Base-by-base conservation (phyloP, 75 land plant genomes). In the Sequoia sempervirens region DNA sequence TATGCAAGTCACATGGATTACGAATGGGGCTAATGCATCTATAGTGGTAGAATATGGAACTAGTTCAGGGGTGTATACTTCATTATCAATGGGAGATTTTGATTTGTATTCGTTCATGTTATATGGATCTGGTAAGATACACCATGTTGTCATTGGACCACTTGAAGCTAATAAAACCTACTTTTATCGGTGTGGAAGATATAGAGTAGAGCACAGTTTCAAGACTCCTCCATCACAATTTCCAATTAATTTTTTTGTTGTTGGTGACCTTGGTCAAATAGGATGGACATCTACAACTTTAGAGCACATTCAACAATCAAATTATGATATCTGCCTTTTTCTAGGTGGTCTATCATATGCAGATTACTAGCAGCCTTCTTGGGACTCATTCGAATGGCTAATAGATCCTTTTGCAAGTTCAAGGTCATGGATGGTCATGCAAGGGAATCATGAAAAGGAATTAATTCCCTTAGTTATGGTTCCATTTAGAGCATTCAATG, bases 311-410 rank as follows among this genome's bases (percentile, higher is more conserved):
- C 84, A 87, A 41, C 41, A 82, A 34, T 90, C 91, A 78, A 84
- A 88, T 30, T 92, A 94, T 84, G 98, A 96, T 85, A 89, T 98
- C 23, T 91, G 90, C 82, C 47, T 98, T 70, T 91, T 93, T 28
- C 95, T 96, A 20, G 96, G 98, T 17, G 99, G 96, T 84, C 90
- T 98, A 28, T 91, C 96, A 0, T 96, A 98, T 88, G 98, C 96
- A 56, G 94, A 98, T 87, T 96, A 93, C 37, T 81, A 82, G 82
- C 99, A 98, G 85, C 89, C 85, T 37, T 74, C 68, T 38, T 98
- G 99, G 98, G 98, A 98, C 82, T 88, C 96, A 15, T 98, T 94
- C 88, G 99, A 96, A 34, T 79, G 80, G 36, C 88, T 98, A 70
- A 88, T 98, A n/a, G 85, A 92, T 82, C 96, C 96, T 37, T 88